phyloP scores from a whole-genome alignment of 2,329 filamentous ascomycete species.

The Sporothrix mexicana region DNA sequence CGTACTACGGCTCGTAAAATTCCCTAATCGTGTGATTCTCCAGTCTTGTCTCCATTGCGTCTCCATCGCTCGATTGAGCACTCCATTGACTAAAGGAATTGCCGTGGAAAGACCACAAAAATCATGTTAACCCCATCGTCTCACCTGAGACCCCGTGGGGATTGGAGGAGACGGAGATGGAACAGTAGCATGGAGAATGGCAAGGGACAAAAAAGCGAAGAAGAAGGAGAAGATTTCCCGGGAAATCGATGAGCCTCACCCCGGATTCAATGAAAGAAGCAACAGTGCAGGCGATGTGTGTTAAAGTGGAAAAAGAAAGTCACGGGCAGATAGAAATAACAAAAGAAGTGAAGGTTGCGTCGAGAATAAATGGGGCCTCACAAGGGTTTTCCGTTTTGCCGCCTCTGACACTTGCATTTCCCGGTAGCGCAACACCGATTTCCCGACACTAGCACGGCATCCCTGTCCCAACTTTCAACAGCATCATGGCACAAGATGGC shows the following conservation, averaged over 20 bases:
- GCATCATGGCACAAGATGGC: too few relatives aligned
- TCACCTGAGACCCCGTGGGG: slow-evolving; percentile 9
- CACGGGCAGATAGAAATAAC: too few relatives aligned
- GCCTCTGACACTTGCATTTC: neutral
- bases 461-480: too few relatives aligned
- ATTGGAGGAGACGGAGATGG: neutral
- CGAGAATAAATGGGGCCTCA: neutral
- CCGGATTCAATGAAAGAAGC: neutral
- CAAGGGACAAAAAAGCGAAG: neutral
- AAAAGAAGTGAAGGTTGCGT: too few relatives aligned
- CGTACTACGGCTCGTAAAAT: neutral
- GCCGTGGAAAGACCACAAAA: neutral
- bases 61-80: neutral
- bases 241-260: neutral
- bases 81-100: neutral
- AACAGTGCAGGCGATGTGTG: neutral
- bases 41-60: neutral
- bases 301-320: slow-evolving; percentile 7
- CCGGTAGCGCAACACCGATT: neutral
- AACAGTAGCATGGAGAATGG: neutral
- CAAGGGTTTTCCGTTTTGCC: slow-evolving; percentile 4
- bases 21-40: neutral
- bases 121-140: slow-evolving; percentile 4
- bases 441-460: neutral
- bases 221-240: neutral